phyloP scores from a whole-genome alignment of 108 stramenopile species.

The Ochromonas danica region DNA sequence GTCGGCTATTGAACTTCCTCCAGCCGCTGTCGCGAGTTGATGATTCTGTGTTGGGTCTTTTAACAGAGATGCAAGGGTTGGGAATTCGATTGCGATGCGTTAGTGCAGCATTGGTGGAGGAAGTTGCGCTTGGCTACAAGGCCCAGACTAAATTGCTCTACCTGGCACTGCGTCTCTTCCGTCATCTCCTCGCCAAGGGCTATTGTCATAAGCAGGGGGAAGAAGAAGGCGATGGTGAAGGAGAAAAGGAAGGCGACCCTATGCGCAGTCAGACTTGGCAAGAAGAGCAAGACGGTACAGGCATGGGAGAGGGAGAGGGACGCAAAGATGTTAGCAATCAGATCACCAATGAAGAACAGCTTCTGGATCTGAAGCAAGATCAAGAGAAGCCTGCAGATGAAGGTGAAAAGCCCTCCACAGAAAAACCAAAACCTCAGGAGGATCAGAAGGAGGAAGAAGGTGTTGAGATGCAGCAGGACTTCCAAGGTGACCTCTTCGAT shows the following conservation, averaged over 20 bases:
- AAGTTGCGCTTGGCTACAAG: too few relatives aligned
- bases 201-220: conserved; percentile 78
- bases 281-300: conserved; percentile 93
- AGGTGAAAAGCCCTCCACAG: too few relatives aligned
- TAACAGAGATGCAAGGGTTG: too few relatives aligned
- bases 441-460: conserved; percentile 67
- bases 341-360: conserved; percentile 94
- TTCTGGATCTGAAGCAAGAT: conserved; percentile 74
- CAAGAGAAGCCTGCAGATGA: conserved; percentile 54
- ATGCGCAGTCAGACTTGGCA: conserved; percentile 78
- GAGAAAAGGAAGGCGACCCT: conserved; percentile 62
- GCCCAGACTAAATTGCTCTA: conserved; percentile 75
- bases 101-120: too few relatives aligned
- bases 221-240: conserved; percentile 63
- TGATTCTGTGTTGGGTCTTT: too few relatives aligned
- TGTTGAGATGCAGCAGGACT: conserved; percentile 96
- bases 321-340: conserved; percentile 91
- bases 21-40: too few relatives aligned
- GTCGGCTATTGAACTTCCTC: too few relatives aligned
- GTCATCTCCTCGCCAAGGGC: conserved; percentile 82
- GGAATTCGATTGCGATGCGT: too few relatives aligned
- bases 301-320: conserved; percentile 96
- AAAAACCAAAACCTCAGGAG: conserved; percentile 35
- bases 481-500: conserved; percentile 92
- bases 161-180: conserved; percentile 77